These are phyloP conservation scores for Melanogaster broomeanus DNA, from an alignment of 768 basidiomycete genomes.

Conservation along the genomic window DNA sequence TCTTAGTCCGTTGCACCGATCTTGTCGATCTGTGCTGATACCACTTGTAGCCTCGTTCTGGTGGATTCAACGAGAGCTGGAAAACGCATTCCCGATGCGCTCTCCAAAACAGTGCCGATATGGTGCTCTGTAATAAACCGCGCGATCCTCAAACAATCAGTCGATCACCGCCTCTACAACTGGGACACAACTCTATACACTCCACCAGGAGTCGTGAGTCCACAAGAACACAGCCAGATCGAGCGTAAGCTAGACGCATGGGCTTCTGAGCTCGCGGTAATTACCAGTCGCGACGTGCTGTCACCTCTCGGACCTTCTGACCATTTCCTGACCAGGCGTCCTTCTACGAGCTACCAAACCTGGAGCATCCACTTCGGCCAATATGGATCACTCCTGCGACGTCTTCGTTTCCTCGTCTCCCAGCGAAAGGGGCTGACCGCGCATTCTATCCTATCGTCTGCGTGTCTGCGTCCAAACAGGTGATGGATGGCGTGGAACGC, in stretches of 20 bases:
- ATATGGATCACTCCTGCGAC: constrained; percentile 86
- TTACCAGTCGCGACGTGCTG: constrained; percentile 12
- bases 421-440: constrained; percentile 8
- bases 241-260: constrained; percentile 62
- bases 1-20: background rate
- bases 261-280: constrained; percentile 68
- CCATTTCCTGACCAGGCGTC: constrained; percentile 50
- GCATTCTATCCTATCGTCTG: constrained; percentile 75
- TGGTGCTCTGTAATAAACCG: constrained; percentile 93
- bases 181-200: constrained; percentile 72
- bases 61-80: constrained; percentile 94
- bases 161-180: constrained; percentile 2
- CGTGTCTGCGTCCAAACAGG: constrained; percentile 79
- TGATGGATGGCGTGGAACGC: constrained; percentile 59
- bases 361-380: constrained; percentile 72
- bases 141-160: constrained; percentile 38
- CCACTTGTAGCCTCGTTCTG: constrained; percentile 60
- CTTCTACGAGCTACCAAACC: constrained; percentile 63
- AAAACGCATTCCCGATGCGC: constrained; percentile 91
- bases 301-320: background rate
- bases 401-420: constrained; percentile 45
- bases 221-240: constrained; percentile 83
- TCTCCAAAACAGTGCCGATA: constrained; percentile 91
- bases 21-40: constrained; percentile 1
- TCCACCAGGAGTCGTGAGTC: constrained; percentile 65